phyloP scores from a whole-genome alignment of 108 stramenopile species.

The Cyclotella cryptica region DNA sequence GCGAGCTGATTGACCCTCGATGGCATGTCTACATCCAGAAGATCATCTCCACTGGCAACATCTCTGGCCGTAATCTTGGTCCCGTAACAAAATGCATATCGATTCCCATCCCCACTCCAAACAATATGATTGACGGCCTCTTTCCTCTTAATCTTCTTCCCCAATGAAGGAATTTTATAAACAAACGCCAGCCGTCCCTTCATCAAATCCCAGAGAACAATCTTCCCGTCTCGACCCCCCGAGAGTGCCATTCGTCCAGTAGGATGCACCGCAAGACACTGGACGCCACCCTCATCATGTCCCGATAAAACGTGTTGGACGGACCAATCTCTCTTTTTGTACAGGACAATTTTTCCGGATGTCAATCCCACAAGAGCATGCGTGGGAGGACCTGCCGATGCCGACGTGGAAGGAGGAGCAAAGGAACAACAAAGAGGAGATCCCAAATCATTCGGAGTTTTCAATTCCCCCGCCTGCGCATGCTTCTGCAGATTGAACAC shows the following conservation, averaged over 20 bases:
- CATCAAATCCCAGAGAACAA: constrained; percentile 91
- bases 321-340: constrained; percentile 86
- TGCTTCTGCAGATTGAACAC: constrained; percentile 47
- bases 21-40: constrained; percentile 82
- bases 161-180: constrained; percentile 54
- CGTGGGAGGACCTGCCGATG: constrained; percentile 52
- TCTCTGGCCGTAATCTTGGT: constrained; percentile 80
- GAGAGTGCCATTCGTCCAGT: constrained; percentile 83
- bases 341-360: constrained; percentile 81
- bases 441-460: constrained; percentile 81
- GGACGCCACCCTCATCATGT: constrained; percentile 77
- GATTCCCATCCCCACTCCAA: constrained; percentile 73
- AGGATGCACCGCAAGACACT: constrained; percentile 81
- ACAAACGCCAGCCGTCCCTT: constrained; percentile 86
- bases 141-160: constrained; percentile 42
- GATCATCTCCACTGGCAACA: constrained; percentile 76
- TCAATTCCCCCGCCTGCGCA: constrained; percentile 71
- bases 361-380: constrained; percentile 84
- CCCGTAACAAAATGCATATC: constrained; percentile 80
- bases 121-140: constrained; percentile 66
- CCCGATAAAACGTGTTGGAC: constrained; percentile 86
- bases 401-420: constrained; percentile 65
- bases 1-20: constrained; percentile 74
- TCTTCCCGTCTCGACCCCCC: constrained; percentile 81
- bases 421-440: constrained; percentile 80